A percentile compares a stretch with the other conserved stretches of the same genome.
Evolutionary conservation across 768 basidiomycete species (phyloP).

Genomic region (Termitomyces sp.): DNA sequence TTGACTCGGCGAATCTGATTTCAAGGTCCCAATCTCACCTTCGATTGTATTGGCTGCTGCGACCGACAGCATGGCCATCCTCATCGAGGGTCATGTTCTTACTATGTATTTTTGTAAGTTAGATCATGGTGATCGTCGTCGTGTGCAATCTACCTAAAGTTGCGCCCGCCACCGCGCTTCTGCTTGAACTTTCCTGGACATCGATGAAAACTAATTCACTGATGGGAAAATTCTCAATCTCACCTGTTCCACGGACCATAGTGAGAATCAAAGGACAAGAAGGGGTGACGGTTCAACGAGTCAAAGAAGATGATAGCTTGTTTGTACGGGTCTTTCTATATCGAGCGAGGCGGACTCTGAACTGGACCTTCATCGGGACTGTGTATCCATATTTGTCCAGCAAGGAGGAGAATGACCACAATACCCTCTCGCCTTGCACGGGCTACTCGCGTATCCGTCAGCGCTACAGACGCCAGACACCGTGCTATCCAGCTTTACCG

Average conservation of each 20-base stretch:
- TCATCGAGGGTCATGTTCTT: slow-evolving; percentile 57
- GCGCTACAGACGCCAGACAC: slow-evolving; percentile 54
- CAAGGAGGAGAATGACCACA: slow-evolving; percentile 44
- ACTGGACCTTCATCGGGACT: slow-evolving; percentile 4
- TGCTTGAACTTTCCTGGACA: slow-evolving; percentile 74
- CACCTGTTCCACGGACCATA: slow-evolving; percentile 54
- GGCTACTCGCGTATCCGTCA: slow-evolving; percentile 54
- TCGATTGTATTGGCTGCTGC: slow-evolving; percentile 20
- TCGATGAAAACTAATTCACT: neutral
- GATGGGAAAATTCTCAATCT: neutral
- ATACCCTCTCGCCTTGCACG: slow-evolving; percentile 89
- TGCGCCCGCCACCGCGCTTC: slow-evolving; percentile 85
- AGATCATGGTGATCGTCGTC: slow-evolving; percentile 7
- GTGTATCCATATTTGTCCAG: slow-evolving; percentile 11
- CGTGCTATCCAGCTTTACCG: slow-evolving; percentile 81
- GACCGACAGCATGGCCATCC: slow-evolving; percentile 47
- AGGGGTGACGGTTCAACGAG: slow-evolving; percentile 5
- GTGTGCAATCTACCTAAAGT: slow-evolving; percentile 56
- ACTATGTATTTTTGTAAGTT: slow-evolving; percentile 29
- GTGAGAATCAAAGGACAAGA: slow-evolving; percentile 6
- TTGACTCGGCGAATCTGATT: neutral
- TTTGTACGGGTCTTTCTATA: slow-evolving; percentile 8
- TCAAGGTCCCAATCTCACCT: slow-evolving; percentile 32
- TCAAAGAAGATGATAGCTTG: slow-evolving; percentile 3
- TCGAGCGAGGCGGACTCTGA: slow-evolving; percentile 16